A percentile compares a stretch with the other conserved stretches of the same genome.
Evolutionary conservation across 2,329 filamentous ascomycete species (phyloP).

Genomic region (Ceratocystis destructans): DNA sequence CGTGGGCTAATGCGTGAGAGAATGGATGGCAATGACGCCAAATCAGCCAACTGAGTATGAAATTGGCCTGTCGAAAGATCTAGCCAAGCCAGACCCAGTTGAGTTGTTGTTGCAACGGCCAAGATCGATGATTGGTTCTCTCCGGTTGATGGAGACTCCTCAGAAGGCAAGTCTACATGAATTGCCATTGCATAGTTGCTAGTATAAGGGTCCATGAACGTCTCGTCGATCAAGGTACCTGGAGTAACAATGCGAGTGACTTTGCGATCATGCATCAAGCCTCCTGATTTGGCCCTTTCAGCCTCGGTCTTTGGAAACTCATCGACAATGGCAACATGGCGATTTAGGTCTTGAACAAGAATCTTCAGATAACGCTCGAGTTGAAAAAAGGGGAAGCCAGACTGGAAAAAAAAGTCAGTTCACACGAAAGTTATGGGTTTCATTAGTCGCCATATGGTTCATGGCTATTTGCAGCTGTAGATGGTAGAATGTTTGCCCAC

Average conservation of each 20-base stretch:
- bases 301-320: constrained; percentile 63
- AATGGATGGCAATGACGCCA: constrained; percentile 61
- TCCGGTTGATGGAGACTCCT: not conserved
- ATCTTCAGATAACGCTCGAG: constrained; percentile 86
- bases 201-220: constrained; percentile 85
- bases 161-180: constrained; percentile 34
- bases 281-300: constrained; percentile 52
- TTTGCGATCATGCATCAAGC: constrained; percentile 68
- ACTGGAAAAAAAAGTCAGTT: constrained; percentile 32
- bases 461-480: not conserved
- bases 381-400: constrained; percentile 87
- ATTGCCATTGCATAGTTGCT: constrained; percentile 88
- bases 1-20: constrained; percentile 70
- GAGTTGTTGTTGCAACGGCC: not conserved
- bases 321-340: constrained; percentile 86
- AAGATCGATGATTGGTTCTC: not conserved
- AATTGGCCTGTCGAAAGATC: constrained; percentile 94
- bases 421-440: not conserved
- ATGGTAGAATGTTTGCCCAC: not conserved
- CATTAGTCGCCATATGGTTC: not conserved
- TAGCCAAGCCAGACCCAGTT: constrained; percentile 75
- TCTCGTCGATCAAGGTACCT: constrained; percentile 91
- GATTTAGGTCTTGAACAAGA: constrained; percentile 78
- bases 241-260: constrained; percentile 85
- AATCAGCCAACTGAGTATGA: constrained; percentile 62